Evolutionary conservation across 345 rosid species (phyloP).

Genomic region (Viola odorata): DNA sequence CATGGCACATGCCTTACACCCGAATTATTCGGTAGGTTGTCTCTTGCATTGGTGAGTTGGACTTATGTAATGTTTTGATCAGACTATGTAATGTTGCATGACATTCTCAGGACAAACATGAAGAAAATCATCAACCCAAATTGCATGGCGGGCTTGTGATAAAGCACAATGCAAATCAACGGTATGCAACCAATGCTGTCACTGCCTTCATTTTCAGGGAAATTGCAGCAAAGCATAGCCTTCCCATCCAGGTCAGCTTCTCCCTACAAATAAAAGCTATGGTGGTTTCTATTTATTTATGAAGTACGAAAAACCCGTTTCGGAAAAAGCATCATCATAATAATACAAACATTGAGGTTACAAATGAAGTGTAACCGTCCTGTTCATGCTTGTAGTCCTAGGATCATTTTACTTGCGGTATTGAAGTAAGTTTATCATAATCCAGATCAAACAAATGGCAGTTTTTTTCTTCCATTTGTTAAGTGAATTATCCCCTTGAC

Average conservation of each 20-base stretch:
- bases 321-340: too few relatives aligned
- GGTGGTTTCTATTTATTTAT: too few relatives aligned
- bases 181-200: conserved; percentile 90
- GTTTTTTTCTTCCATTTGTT: background rate
- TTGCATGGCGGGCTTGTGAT: conserved; percentile 98
- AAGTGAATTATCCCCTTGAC: background rate
- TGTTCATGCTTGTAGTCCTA: background rate
- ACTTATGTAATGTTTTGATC: conserved; percentile 2
- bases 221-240: conserved; percentile 64
- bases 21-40: conserved; percentile 66
- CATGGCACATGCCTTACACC: conserved; percentile 98
- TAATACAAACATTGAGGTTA: too few relatives aligned
- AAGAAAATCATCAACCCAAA: conserved; percentile 93
- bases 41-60: background rate
- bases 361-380: too few relatives aligned
- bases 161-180: conserved; percentile 94
- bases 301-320: too few relatives aligned
- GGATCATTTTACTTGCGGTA: background rate
- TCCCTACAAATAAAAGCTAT: background rate
- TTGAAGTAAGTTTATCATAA: background rate
- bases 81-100: conserved; percentile 14
- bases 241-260: conserved; percentile 67
- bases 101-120: conserved; percentile 76
- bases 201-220: conserved; percentile 79
- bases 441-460: background rate